Conservation (phyloP, 2,329 filamentous ascomycete genomes). For the Bimuria novae-zelandiae region DNA sequence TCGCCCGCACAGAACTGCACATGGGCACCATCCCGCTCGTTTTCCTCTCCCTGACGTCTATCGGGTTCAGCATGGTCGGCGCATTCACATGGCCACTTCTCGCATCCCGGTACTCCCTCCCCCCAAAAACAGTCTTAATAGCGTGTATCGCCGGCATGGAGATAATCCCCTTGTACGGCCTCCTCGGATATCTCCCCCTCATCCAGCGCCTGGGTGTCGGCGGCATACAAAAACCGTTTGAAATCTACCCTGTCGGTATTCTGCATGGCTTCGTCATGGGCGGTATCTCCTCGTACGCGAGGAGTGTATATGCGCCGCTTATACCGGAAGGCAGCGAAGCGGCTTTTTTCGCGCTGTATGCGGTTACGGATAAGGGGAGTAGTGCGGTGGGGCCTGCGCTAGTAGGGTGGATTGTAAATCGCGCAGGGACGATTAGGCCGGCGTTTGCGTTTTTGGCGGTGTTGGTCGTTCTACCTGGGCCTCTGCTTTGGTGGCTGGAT, state of each 20-base stretch:
- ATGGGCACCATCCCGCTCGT: constrained; percentile 87
- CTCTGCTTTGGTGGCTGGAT: constrained; percentile 79
- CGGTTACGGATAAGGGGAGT: constrained; percentile 93
- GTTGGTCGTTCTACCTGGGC: constrained; percentile 76
- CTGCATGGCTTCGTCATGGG: constrained; percentile 90
- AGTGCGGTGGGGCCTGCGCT: constrained; percentile 89
- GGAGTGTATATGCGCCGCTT: constrained; percentile 84
- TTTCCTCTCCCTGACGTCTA: constrained; percentile 87
- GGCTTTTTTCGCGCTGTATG: constrained; percentile 91
- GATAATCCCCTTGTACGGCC: constrained; percentile 84
- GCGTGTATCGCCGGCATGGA: constrained; percentile 85
- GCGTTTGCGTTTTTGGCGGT: constrained; percentile 86
- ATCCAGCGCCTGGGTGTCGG: constrained; percentile 73
- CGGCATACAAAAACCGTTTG: constrained; percentile 84
- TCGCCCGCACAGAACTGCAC: constrained; percentile 85
- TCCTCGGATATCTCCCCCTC: constrained; percentile 80
- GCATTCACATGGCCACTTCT: constrained; percentile 86
- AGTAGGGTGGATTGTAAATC: constrained; percentile 85
- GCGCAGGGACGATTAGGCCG: constrained; percentile 47
- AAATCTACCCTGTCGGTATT: constrained; percentile 86
- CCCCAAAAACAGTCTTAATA: constrained; percentile 81
- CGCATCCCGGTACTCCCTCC: constrained; percentile 67
- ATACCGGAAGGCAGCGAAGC: constrained; percentile 91
- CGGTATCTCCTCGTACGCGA: constrained; percentile 84
- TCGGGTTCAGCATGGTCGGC: constrained; percentile 80